A percentile compares a stretch with the other conserved stretches of the same genome.
Conservation (phyloP, 2,329 filamentous ascomycete genomes). For the Lomentospora prolificans region DNA sequence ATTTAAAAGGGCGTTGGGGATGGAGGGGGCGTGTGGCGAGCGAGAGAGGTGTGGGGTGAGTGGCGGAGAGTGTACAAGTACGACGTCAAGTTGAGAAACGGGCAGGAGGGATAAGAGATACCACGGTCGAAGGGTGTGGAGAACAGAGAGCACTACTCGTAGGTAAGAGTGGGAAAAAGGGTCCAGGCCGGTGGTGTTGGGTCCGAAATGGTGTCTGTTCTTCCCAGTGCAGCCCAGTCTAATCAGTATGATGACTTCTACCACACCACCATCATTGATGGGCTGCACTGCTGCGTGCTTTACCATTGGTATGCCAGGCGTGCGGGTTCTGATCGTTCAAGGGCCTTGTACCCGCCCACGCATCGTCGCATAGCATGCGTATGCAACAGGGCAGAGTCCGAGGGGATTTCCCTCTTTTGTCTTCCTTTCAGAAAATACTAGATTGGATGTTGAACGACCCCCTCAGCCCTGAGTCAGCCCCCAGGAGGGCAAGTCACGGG, state of each 20-base stretch:
- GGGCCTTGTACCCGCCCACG: not conserved
- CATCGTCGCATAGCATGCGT: not conserved
- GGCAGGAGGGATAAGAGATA: not conserved
- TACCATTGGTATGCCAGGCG: not conserved
- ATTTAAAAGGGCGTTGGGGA: not conserved
- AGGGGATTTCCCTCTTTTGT: no score
- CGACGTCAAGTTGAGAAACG: not conserved
- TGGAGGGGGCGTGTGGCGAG: not conserved
- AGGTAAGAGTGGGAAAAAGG: no score
- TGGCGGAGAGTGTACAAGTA: constrained; percentile 1
- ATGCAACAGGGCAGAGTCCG: no score
- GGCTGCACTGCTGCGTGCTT: not conserved
- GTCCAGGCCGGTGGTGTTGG: not conserved
- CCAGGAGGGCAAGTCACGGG: not conserved
- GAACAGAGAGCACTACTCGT: not conserved
- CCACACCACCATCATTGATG: not conserved
- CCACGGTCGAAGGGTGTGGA: not conserved
- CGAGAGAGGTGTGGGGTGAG: not conserved
- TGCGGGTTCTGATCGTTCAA: not conserved
- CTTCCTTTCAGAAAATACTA: no score
- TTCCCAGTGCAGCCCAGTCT: not conserved
- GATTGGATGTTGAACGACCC: no score
- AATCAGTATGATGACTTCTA: not conserved
- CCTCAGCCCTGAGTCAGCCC: no score
- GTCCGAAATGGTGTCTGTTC: no score